Evolutionary conservation across 371 early-diverging fungal genomes (phyloP), one percentile per base, ranked within the genome.

Genomic region (Syncephalastrum racemosum): DNA sequence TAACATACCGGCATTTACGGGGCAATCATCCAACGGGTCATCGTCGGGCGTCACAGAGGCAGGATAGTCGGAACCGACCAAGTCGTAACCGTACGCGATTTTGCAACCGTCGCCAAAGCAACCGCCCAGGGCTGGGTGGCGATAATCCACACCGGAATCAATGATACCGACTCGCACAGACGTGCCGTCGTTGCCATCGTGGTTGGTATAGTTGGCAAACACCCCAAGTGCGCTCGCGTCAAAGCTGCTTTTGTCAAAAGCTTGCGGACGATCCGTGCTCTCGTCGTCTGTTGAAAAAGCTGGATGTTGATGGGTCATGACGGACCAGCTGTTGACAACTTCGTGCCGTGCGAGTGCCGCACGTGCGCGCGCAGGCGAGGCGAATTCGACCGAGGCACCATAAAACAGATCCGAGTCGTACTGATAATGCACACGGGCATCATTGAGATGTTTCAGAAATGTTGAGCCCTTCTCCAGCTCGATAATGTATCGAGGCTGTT

Each of bases 81-180:
- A 83, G 56, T 87, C 84, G 52, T 73, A 58, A 0, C 81, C 81
- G 47, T 51, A 69, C 0, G 65, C 71, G 22, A 79, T 73, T 16
- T 71, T 72, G 49, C 89, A 86, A 12, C 80, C 83, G 4, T 64
- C 71, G 23, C 81, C 79, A 58, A 84, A 82, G 46, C 86, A 74
- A 3, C 84, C 84, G 14, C 86, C 86, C 15, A 89, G 60, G 1
- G 84, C 86, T 2, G 87, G 86, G 46, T 89, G 90, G 45, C 51
- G 65, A 55, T 73, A 82, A 25, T 82, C 78, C 14, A 82, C 61
- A 14, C 89, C 81, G 48, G 40, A 68, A 59, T 84, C 89, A 46
- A 89, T 83, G 41, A 88, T 68, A n/a, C 84, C 88, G 22, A 88
- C 80, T 58, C 82, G 84, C 65, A 85, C 66, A 0, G 80, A 82